Base-by-base conservation (phyloP, 306 rosid genomes). In the Senna siamea region DNA sequence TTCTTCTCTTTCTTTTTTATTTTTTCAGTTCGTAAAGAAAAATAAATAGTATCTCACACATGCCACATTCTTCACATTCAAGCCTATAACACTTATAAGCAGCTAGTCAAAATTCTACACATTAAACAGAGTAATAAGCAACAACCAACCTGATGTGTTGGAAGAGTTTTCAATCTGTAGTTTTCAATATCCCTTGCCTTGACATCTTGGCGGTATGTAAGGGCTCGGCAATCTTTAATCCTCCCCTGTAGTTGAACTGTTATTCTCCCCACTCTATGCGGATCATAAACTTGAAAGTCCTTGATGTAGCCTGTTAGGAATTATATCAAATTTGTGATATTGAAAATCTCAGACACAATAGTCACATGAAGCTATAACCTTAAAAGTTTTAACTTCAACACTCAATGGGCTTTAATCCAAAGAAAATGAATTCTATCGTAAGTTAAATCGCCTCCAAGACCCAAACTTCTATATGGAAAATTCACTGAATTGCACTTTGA, bases 161-260 rank as follows among this genome's bases (percentile, higher is more conserved):
- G 97, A 73, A 91, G 96, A 52, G 75, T 79, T 0, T 66, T 81
- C 69, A 83, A 46, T 80, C 83, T 88, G 80, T 89, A 94, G 20
- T 79, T 67, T 80, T 94, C 91, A 47, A 94, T 78, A 58, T 94
- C 97, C 71, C 23, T 80, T 55, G 98, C 90, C 86, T 84, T 88
- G 73, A 92, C 22, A 74, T 92, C 93, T 74, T 89, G 91, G 74
- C 97, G 69, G 78, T 85, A 69, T 48, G 95, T 91, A 72, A 89
- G 82, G 54, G 95, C 98, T 74, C 61, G 74, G 81, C 93, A 87
- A 78, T 89, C 96, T 1, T 88, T 91, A 71, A 94, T 61, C 91
- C 96, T 89, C 62, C 97, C 97, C 75, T 88, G 98, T 38, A 94
- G 79, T 78, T 94, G 90, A 74, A 94, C 98, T 38, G 91, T 87